phyloP scores from a whole-genome alignment of 495 filamentous ascomycete genomes.

The Venustampulla echinocandica region DNA sequence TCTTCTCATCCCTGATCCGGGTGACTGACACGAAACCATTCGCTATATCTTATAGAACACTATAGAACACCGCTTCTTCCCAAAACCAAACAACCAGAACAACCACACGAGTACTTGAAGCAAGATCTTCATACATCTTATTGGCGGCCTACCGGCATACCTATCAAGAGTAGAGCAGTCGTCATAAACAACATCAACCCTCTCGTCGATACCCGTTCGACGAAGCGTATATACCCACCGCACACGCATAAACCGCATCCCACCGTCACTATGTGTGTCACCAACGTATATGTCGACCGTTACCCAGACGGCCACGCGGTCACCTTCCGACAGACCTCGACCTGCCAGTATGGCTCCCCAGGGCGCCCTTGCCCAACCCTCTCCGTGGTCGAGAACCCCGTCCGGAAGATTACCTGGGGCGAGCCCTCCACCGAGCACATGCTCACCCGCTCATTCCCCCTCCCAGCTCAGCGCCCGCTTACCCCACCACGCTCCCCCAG shows the following conservation, averaged over 20 bases:
- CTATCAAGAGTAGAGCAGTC: not conserved
- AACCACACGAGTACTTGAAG: too few species aligned
- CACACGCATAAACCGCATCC: slow-evolving; percentile 5
- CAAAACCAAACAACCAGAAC: slow-evolving; percentile 1
- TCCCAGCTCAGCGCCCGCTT: slow-evolving; percentile 5
- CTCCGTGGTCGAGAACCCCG: slow-evolving; percentile 15
- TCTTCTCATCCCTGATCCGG: slow-evolving; percentile 18
- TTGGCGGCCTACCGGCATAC: too few species aligned
- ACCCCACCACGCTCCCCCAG: slow-evolving; percentile 17
- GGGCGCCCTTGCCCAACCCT: slow-evolving; percentile 17
- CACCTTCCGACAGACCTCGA: slow-evolving; percentile 12
- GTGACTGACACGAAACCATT: slow-evolving; percentile 19
- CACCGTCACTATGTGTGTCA: slow-evolving; percentile 22
- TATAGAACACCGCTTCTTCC: not conserved
- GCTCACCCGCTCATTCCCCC: slow-evolving; percentile 7
- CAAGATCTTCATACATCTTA: too few species aligned
- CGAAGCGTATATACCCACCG: too few species aligned
- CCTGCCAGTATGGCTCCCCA: slow-evolving; percentile 18
- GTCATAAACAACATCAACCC: not conserved
- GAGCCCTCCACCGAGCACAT: slow-evolving; percentile 20
- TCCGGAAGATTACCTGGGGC: slow-evolving; percentile 19
- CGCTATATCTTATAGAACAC: not conserved
- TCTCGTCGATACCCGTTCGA: too few species aligned
- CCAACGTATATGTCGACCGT: slow-evolving; percentile 20
- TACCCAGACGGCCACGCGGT: slow-evolving; percentile 18